Evolutionary conservation across 2,329 filamentous ascomycete genomes (phyloP), one percentile per base, ranked within the genome.

Genomic region (Aureobasidium musti): DNA sequence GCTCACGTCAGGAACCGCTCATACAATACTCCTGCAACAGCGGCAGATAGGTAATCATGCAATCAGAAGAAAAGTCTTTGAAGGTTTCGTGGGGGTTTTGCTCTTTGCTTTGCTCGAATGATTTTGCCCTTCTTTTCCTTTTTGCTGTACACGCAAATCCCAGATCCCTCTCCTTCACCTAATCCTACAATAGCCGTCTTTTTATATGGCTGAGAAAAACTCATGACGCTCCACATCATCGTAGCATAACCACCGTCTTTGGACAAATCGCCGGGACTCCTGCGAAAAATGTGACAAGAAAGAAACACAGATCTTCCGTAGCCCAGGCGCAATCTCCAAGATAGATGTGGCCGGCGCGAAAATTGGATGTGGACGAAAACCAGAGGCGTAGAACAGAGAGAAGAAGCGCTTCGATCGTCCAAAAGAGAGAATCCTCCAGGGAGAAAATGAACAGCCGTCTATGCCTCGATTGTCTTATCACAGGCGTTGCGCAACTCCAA

Each of bases 91-190:
- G 17, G 10, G 26, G 50, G 23, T 47, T 60, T 26, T 33, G 19
- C 35, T 39, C 35, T 39, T 13, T 39, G 35, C n/a, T 60, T 13
- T 39, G 52, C 28, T 60, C n/a, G 43, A 23, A 23, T 60, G 56
- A n/a, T 17, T 23, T 23, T 39, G 28, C 19, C 23, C 30, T 53
- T 19, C 21, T 43, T 37, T 28, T 43, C 19, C 43, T 26, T 28
- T 61, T 63, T 63, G 33, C 45, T 63, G 45, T 63, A 63, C 59
- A 63, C 59, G 33, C 59, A 50, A 39, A 14, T 39, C n/a, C 41
- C 41, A 33, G 8, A 45, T 30, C 17, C 33, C 13, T 41, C 28
- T 39, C 23, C 39, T 41, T 37, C 47, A 14, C 19, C 52, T 63
- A 63, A 43, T 63, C 35, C 13, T 63, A 63, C 60, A 63, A n/a